A percentile compares a stretch with the other conserved stretches of the same genome.
phyloP scores from a whole-genome alignment of 495 filamentous ascomycete species.

The Penicillium bialowiezense region DNA sequence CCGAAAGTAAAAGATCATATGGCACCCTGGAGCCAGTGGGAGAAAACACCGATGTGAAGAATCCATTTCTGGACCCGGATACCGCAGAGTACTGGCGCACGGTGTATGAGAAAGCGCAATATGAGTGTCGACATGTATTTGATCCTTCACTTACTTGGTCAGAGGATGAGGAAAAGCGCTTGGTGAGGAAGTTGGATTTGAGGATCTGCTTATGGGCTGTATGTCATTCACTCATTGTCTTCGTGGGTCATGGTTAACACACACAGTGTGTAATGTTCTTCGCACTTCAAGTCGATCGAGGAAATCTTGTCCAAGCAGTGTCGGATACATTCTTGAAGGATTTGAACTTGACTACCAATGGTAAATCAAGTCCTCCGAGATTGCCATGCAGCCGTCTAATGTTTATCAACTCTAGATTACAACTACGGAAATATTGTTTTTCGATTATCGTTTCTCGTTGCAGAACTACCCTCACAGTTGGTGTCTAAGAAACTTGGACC shows the following conservation, averaged over 20 bases:
- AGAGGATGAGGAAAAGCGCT: constrained; percentile 47
- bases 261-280: constrained; percentile 59
- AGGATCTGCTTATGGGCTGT: constrained; percentile 51
- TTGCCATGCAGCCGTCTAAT: constrained; percentile 43
- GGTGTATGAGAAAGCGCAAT: constrained; percentile 48
- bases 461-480: constrained; percentile 67
- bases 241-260: no score
- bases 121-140: constrained; percentile 56
- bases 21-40: constrained; percentile 3
- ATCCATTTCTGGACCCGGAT: constrained; percentile 43
- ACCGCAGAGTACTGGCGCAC: constrained; percentile 44
- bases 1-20: constrained; percentile 1
- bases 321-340: constrained; percentile 56
- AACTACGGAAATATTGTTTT: constrained; percentile 30
- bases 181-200: constrained; percentile 53
- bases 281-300: constrained; percentile 55
- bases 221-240: constrained; percentile 22
- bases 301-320: constrained; percentile 54
- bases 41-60: constrained; percentile 5
- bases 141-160: constrained; percentile 54
- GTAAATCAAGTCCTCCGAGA: constrained; percentile 14
- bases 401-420: constrained; percentile 38
- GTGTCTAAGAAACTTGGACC: constrained; percentile 67
- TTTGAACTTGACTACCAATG: constrained; percentile 51
- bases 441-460: constrained; percentile 57